These are phyloP conservation scores for Fraxinus albicans DNA, from an alignment of 305 asterid genomes.

Conservation along the genomic window DNA sequence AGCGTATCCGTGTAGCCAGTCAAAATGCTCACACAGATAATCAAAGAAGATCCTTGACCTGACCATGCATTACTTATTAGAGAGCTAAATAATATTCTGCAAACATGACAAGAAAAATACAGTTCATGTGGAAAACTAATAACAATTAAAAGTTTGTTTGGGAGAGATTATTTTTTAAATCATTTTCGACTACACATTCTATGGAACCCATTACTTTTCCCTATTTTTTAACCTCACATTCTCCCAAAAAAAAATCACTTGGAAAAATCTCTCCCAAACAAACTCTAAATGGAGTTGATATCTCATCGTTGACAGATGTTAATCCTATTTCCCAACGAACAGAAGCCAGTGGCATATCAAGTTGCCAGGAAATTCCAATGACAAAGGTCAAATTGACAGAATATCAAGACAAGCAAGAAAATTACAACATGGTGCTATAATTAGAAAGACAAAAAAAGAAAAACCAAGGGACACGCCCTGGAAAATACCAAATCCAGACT, in stretches of 20 bases:
- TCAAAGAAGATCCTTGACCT: constrained; percentile 98
- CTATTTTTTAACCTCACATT: not conserved
- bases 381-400: not conserved
- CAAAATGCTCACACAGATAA: constrained; percentile 88
- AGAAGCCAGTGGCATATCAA: not conserved
- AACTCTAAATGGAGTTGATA: not conserved
- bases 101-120: constrained; percentile 9
- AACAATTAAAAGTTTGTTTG: constrained; percentile 5
- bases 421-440: not conserved
- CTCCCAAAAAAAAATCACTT: not conserved
- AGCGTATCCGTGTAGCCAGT: constrained; percentile 93
- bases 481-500: constrained; percentile 85
- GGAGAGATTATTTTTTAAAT: not conserved
- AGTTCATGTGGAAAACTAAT: not conserved
- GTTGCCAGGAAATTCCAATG: not conserved
- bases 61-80: constrained; percentile 31
- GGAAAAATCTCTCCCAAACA: not conserved
- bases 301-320: not conserved
- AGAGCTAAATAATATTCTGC: constrained; percentile 20
- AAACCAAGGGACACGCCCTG: not conserved
- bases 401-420: not conserved
- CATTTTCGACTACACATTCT: not conserved
- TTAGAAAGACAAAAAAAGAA: constrained; percentile 1
- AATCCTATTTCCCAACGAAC: not conserved
- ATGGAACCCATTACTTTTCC: not conserved